Conservation (phyloP, 805 yeast genomes). For the Sungouiozyma intestinalis region DNA sequence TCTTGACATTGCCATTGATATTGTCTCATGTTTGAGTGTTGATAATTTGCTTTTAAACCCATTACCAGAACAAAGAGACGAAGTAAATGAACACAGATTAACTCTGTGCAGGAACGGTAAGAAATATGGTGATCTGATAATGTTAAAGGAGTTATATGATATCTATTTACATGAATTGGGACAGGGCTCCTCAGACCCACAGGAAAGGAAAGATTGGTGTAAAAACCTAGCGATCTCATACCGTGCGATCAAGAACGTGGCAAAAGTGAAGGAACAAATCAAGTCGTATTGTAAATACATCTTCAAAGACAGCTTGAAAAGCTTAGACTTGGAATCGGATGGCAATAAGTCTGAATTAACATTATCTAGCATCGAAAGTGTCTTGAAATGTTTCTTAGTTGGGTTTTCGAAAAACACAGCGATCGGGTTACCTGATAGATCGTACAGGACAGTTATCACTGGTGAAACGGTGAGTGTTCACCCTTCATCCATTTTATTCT, state of each 20-base stretch:
- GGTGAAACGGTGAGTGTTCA: slow-evolving; percentile 84
- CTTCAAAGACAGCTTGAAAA: slow-evolving; percentile 4
- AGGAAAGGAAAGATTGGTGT: slow-evolving; percentile 76
- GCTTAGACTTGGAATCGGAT: not conserved
- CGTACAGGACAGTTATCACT: slow-evolving; percentile 73
- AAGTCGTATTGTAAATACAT: slow-evolving; percentile 15
- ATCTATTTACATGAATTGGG: slow-evolving; percentile 29
- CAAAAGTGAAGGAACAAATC: slow-evolving; percentile 66
- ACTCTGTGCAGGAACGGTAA: slow-evolving; percentile 62
- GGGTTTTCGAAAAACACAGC: slow-evolving; percentile 90
- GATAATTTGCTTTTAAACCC: slow-evolving; percentile 81
- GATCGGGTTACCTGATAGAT: slow-evolving; percentile 87
- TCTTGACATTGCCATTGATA: slow-evolving; percentile 64
- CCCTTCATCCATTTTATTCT: slow-evolving; percentile 77
- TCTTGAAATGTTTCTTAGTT: slow-evolving; percentile 67
- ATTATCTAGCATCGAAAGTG: slow-evolving; percentile 27
- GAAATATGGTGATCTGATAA: slow-evolving; percentile 70
- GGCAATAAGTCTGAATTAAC: not conserved
- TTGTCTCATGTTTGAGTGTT: slow-evolving; percentile 86
- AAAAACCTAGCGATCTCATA: slow-evolving; percentile 61
- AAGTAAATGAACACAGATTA: slow-evolving; percentile 64
- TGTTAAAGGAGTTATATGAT: slow-evolving; percentile 69
- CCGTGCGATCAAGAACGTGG: slow-evolving; percentile 72
- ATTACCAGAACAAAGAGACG: slow-evolving; percentile 70
- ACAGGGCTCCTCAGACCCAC: slow-evolving; percentile 28